Percentiles rank a stretch among this genome's conserved stretches.
Evolutionary conservation across 371 early-diverging fungal species (phyloP).

Genomic region (Syncephalastrum contaminatum): DNA sequence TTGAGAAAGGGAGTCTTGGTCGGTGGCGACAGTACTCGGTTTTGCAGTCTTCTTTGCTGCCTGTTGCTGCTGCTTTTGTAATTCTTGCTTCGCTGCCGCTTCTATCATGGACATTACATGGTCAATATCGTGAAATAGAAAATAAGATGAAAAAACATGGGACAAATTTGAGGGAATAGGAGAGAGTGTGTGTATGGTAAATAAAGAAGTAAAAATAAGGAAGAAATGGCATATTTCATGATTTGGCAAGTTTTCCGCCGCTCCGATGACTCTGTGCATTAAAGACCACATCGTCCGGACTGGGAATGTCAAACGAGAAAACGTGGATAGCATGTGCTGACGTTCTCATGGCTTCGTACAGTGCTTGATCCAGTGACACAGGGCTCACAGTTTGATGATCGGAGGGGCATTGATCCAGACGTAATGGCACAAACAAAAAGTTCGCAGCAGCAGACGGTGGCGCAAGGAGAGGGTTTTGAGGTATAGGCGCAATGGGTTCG

Average conservation of each 20-base stretch:
- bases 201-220: conserved; percentile 6
- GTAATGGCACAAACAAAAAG: conserved; percentile 30
- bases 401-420: too few species aligned
- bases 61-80: too few species aligned
- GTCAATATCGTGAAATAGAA: too few species aligned
- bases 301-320: conserved; percentile 76
- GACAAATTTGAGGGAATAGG: conserved; percentile 2
- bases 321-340: conserved; percentile 24
- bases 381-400: too few species aligned
- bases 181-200: conserved; percentile 3
- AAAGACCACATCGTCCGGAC: conserved; percentile 82
- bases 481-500: too few species aligned
- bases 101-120: too few species aligned
- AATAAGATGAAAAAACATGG: conserved; percentile 36
- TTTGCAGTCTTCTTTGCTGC: not conserved
- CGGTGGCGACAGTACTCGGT: conserved; percentile 11
- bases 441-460: conserved; percentile 49
- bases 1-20: conserved; percentile 43
- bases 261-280: conserved; percentile 56
- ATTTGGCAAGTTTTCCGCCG: conserved; percentile 15
- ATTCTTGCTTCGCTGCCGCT: too few species aligned
- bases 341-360: conserved; percentile 26
- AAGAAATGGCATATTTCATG: conserved; percentile 11
- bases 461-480: conserved; percentile 30
- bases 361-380: conserved; percentile 17